Evolutionary conservation across 2,329 filamentous ascomycete genomes (phyloP), one percentile per base, ranked within the genome.

Genomic region (Periconia digitata): DNA sequence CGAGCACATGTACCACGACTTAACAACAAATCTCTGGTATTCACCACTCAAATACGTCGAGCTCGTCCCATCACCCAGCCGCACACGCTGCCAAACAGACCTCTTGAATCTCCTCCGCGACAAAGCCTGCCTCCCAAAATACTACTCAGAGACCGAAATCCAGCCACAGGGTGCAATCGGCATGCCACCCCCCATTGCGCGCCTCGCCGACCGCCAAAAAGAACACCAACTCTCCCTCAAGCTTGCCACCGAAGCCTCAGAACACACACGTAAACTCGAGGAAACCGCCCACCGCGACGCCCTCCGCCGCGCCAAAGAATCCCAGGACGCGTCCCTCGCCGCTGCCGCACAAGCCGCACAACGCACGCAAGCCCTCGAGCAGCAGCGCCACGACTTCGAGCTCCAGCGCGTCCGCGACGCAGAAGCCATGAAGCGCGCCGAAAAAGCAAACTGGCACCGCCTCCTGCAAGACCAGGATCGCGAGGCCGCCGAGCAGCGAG

Each of bases 31-130:
- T 5, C 76, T 77, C 55, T 82, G 79, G 1, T 87, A 85, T 66
- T 87, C 85, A 0, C 80, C 85, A 0, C 82, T 84, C 3, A 85
- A 83, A 72, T 87, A 87, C 61, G 75, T 85, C 17, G 67, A 69
- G 17, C 56, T 64, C 0, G 40, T 67, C 13, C 51, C 58, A 5
- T 50, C 57, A 0, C 55, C 60, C 6, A 53, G 58, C 27, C 62
- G 65, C 22, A 46, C 44, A 2, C 37, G 46, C 4, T 40, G 55
- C 16, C 63, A 56, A 49, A 37, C 50, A 24, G 50, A 58, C 3
- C 52, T 70, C 38, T 46, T 66, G 22, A 61, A 66, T 8, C 59
- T 69, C 15, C 59, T 69, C 12, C 59, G 53, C 20, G 65, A 70
- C 56, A 69, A 69, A 51, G 63, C 62, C n/a, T 69, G 65, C 41